Evolutionary conservation across 2,329 filamentous ascomycete species (phyloP).

Genomic region (Conoideocrella luteorostrata): DNA sequence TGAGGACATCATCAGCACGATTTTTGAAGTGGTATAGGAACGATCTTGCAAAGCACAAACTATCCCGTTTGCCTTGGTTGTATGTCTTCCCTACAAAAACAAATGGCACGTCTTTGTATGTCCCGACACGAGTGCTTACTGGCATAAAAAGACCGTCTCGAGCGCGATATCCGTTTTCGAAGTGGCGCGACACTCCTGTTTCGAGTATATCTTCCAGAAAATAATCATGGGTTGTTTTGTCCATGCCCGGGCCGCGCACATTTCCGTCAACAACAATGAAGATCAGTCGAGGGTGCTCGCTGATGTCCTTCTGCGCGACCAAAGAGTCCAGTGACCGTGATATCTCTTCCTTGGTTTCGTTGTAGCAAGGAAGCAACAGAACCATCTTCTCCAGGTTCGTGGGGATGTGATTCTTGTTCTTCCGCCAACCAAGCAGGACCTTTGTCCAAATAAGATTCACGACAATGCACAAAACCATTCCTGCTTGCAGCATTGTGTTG

Average conservation of each 20-base stretch:
- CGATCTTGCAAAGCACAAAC: conserved; percentile 41
- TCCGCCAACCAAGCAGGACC: conserved; percentile 22
- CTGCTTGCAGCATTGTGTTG: conserved; percentile 35
- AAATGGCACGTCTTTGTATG: conserved; percentile 39
- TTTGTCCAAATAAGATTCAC: conserved; percentile 23
- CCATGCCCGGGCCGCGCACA: conserved; percentile 39
- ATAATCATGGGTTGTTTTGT: conserved; percentile 41
- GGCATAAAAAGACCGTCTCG: conserved; percentile 41
- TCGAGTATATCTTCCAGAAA: conserved; percentile 40
- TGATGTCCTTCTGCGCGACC: conserved; percentile 35
- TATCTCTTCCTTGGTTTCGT: conserved; percentile 39
- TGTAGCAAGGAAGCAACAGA: conserved; percentile 42
- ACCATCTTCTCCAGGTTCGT: conserved; percentile 36
- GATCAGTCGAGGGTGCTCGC: conserved; percentile 34
- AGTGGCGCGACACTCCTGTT: conserved; percentile 23
- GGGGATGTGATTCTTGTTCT: conserved; percentile 26
- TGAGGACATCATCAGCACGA: conserved; percentile 33
- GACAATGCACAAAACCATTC: conserved; percentile 35
- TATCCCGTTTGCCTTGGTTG: conserved; percentile 45
- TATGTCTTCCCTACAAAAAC: conserved; percentile 42
- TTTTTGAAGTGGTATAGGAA: conserved; percentile 42
- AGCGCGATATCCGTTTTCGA: conserved; percentile 38
- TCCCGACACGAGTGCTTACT: conserved; percentile 35
- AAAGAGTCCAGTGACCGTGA: conserved; percentile 39
- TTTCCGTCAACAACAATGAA: conserved; percentile 44